A percentile compares a stretch with the other conserved stretches of the same genome.
These are phyloP conservation scores for Dactylellina drechsleri DNA, from an alignment of 2,329 filamentous ascomycete species.

Conservation along the genomic window DNA sequence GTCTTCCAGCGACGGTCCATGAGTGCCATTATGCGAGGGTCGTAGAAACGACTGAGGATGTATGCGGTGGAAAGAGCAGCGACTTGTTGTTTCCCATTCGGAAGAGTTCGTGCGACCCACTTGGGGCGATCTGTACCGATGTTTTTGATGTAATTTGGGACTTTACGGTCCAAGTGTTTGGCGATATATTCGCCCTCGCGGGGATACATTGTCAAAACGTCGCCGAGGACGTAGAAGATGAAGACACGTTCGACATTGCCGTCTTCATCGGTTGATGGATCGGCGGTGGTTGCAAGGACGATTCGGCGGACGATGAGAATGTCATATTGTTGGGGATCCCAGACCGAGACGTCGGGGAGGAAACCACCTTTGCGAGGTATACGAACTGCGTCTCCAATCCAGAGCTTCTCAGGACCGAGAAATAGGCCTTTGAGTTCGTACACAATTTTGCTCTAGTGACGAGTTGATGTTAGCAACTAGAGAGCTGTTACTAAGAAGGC, in stretches of 20 bases:
- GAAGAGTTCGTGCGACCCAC: slow-evolving; percentile 18
- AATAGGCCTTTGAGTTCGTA: slow-evolving; percentile 24
- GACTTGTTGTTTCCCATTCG: slow-evolving; percentile 1
- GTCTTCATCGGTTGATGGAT: not conserved
- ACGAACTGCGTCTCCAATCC: slow-evolving; percentile 36
- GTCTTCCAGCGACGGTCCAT: slow-evolving; percentile 30
- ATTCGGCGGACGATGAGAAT: slow-evolving; percentile 30
- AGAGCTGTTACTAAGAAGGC: not conserved
- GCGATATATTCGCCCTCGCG: slow-evolving; percentile 14
- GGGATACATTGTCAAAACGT: slow-evolving; percentile 30
- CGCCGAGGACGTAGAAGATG: slow-evolving; percentile 31
- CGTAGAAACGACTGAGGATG: slow-evolving; percentile 36
- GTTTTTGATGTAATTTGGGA: slow-evolving; percentile 32
- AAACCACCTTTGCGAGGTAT: slow-evolving; percentile 12
- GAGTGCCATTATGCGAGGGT: slow-evolving; percentile 41
- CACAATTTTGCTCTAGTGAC: slow-evolving; percentile 12
- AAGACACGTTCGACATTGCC: not conserved
- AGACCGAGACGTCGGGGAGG: slow-evolving; percentile 23
- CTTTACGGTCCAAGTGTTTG: not conserved
- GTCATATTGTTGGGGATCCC: slow-evolving; percentile 39
- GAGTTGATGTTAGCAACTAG: not conserved
- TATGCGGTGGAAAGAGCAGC: not conserved
- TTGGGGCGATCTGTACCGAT: slow-evolving; percentile 26
- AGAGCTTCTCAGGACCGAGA: slow-evolving; percentile 45
- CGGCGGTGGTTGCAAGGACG: not conserved